phyloP scores from a whole-genome alignment of 139 green algal genomes.

The Auxenochlorella pyrenoidosa region DNA sequence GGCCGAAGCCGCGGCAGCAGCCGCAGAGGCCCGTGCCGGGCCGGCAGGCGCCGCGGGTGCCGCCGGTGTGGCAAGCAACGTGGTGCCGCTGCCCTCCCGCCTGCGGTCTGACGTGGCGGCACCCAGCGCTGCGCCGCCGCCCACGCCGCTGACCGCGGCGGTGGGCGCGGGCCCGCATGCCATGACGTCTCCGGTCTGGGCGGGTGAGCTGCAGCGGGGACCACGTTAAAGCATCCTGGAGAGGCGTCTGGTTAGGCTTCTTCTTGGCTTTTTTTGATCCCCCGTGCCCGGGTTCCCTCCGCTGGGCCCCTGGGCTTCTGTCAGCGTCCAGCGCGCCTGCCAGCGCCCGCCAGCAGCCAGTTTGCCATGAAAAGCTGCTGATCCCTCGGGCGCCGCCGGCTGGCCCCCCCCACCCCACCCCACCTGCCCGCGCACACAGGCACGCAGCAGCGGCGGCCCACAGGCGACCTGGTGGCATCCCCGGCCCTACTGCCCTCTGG shows the following conservation, averaged over 20 bases:
- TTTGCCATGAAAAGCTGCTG: not conserved
- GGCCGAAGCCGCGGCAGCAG: slow-evolving; percentile 2
- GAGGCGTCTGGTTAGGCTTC: too few relatives aligned
- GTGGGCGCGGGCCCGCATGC: not conserved
- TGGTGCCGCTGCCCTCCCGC: slow-evolving; percentile 1
- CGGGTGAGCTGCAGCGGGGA: not conserved
- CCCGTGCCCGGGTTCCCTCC: too few relatives aligned
- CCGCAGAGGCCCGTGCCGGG: not conserved
- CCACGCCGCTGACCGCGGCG: slow-evolving; percentile 24
- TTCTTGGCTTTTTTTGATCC: too few relatives aligned
- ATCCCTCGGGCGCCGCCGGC: too few relatives aligned
- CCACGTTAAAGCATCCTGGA: too few relatives aligned
- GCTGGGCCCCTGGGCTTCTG: too few relatives aligned
- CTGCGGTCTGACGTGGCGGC: not conserved
- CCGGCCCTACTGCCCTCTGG: slow-evolving; percentile 30
- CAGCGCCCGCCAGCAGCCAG: too few relatives aligned
- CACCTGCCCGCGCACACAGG: not conserved
- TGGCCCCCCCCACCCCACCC: too few relatives aligned
- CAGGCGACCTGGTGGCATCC: slow-evolving; percentile 30
- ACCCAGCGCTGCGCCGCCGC: not conserved
- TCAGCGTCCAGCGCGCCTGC: too few relatives aligned
- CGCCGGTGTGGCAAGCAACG: not conserved
- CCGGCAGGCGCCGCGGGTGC: not conserved
- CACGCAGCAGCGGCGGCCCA: not conserved
- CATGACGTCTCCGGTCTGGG: slow-evolving; percentile 9